Percentiles rank a stretch among this genome's conserved stretches.
phyloP scores from a whole-genome alignment of 345 rosid species.

The Odontarrhena argentea region DNA sequence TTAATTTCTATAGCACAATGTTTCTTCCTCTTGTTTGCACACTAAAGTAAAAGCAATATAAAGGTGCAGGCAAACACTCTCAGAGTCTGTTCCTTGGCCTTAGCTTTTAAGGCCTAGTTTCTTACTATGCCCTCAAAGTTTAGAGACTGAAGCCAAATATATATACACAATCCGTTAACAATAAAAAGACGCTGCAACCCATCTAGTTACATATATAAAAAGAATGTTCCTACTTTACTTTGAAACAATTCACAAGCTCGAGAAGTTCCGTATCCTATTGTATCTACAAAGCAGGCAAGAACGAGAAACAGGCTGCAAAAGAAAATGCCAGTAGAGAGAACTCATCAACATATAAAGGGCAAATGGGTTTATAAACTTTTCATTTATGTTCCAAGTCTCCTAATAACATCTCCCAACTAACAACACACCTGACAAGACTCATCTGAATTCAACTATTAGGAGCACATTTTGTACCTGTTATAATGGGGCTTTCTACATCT shows the following conservation, averaged over 20 bases:
- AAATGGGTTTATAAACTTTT: constrained; percentile 28
- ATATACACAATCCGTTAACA: not conserved
- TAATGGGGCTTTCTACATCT: constrained; percentile 35
- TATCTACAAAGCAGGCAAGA: constrained; percentile 37
- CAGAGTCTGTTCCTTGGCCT: constrained; percentile 20
- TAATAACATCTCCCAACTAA: constrained; percentile 30
- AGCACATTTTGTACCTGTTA: constrained; percentile 28
- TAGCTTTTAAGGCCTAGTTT: constrained; percentile 11
- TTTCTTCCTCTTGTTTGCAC: not conserved
- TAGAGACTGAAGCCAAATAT: not conserved
- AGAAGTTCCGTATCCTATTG: constrained; percentile 13
- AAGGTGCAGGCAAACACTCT: not conserved
- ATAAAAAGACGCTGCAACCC: constrained; percentile 6
- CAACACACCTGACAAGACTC: constrained; percentile 35
- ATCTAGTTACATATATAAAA: constrained; percentile 28
- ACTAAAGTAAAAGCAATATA: not conserved
- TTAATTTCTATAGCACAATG: not conserved
- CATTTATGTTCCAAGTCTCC: constrained; percentile 28
- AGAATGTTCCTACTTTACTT: constrained; percentile 15
- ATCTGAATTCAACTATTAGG: constrained; percentile 30
- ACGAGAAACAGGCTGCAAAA: constrained; percentile 19
- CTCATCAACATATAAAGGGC: constrained; percentile 13
- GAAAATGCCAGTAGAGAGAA: constrained; percentile 25
- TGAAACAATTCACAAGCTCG: constrained; percentile 20
- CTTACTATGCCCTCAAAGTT: constrained; percentile 15